Evolutionary conservation across 805 yeast genomes (phyloP).

Genomic region (Ogataea chonburiensis): DNA sequence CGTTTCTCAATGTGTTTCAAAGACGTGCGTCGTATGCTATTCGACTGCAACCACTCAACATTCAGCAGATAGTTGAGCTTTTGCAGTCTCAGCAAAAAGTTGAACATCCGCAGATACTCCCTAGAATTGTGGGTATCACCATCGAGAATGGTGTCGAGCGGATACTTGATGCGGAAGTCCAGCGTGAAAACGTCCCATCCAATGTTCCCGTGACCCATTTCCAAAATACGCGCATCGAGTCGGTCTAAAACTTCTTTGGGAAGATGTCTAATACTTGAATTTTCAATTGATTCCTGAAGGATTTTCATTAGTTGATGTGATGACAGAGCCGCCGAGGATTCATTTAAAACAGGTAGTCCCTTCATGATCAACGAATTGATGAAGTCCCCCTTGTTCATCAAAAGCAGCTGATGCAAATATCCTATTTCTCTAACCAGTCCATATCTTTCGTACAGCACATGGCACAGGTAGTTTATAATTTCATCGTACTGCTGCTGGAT

Average conservation of each 20-base stretch:
- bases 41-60: conserved; percentile 44
- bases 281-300: conserved; percentile 60
- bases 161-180: conserved; percentile 60
- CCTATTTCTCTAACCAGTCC: conserved; percentile 52
- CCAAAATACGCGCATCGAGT: conserved; percentile 81
- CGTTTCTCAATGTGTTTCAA: conserved; percentile 17
- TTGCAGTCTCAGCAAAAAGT: conserved; percentile 78
- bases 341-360: conserved; percentile 52
- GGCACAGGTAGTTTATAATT: conserved; percentile 50
- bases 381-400: conserved; percentile 81
- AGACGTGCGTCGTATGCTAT: conserved; percentile 32
- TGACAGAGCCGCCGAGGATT: conserved; percentile 62
- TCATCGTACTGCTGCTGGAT: conserved; percentile 49
- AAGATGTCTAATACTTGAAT: conserved; percentile 47
- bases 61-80: conserved; percentile 56
- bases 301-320: conserved; percentile 64
- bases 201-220: conserved; percentile 62
- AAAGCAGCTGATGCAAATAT: conserved; percentile 61
- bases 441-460: conserved; percentile 48
- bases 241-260: conserved; percentile 44
- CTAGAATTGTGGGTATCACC: conserved; percentile 42
- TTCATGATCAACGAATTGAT: conserved; percentile 60
- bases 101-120: conserved; percentile 77
- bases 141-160: conserved; percentile 56
- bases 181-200: conserved; percentile 95